Evolutionary conservation across 2,329 filamentous ascomycete genomes (phyloP), one percentile per base, ranked within the genome.

Genomic region (Hypoxylon sp.): DNA sequence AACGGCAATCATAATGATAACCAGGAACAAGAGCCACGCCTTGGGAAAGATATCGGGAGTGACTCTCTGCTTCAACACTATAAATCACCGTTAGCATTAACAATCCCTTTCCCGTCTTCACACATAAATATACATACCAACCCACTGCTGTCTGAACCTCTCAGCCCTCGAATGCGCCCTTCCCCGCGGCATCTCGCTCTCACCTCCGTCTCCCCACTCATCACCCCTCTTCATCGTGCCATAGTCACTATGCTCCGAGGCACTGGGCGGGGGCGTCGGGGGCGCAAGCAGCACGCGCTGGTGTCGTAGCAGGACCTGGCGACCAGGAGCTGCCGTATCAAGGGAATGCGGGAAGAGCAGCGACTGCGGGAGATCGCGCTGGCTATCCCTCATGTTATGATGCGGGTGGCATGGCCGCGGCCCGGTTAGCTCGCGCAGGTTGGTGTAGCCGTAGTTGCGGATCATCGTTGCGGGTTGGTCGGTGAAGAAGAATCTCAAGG

Each of bases 11-110:
- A 65, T 2, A 28, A 74, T 50, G 38, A 74, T 57, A 46, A 60
- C 5, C 17, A 67, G 2, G 19, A 74, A 72, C 3, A 72, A 7
- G 32, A 70, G 14, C 48, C 72, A 70, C 0, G 73, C 73, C 19
- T 43, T 60, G 1, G 59, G 73, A 57, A 65, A 72, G 11, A 19
- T 14, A 4, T 52, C 14, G 1, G 74, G 65, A 0, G 67, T 57
- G 11, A 50, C 41, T 6, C 68, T 52, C 2, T 41, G 58, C 61
- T 70, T 72, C 60, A 70, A 32, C 13, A 25, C 73, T 75, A 9
- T n/a, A 19, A 14, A 23, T 14, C 23, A 23, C 25, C 46, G n/a
- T 51, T n/a, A 32, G n/a, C 30, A 17, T 30, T n/a, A 34, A 23
- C 23, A 2, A 23, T 23, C 23, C 23, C 17, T 5, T 9, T 34